phyloP scores from a whole-genome alignment of 2,329 filamentous ascomycete species.

The Fusarium odoratissimum region DNA sequence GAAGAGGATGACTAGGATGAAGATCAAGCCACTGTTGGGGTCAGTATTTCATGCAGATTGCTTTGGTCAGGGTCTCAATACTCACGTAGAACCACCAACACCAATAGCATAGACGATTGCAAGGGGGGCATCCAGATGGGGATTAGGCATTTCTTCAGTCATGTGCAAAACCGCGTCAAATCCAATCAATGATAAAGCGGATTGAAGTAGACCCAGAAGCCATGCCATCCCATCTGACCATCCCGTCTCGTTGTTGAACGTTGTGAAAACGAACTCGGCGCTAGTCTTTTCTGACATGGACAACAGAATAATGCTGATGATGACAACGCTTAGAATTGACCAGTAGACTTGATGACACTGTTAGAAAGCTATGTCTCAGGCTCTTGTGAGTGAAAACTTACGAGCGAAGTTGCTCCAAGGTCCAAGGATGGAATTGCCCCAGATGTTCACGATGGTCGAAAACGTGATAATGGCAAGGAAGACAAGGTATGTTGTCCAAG shows the following conservation, averaged over 20 bases:
- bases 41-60: neutral
- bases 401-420: neutral
- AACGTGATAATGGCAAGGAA: neutral
- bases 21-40: neutral
- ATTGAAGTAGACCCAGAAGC: neutral
- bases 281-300: neutral
- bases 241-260: neutral
- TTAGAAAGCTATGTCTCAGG: neutral
- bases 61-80: accelerated
- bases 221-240: neutral
- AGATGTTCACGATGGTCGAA: neutral
- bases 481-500: neutral
- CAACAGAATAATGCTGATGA: neutral
- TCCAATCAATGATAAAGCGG: neutral
- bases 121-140: neutral
- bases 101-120: neutral
- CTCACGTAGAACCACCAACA: neutral
- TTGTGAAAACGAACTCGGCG: neutral
- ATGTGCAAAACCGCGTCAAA: neutral
- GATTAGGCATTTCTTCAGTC: slow-evolving; percentile 1
- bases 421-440: neutral
- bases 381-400: accelerated
- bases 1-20: neutral
- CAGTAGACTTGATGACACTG: neutral
- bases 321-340: neutral